Evolutionary conservation across 495 filamentous ascomycete species (phyloP).

Genomic region (Xylaria castorea): DNA sequence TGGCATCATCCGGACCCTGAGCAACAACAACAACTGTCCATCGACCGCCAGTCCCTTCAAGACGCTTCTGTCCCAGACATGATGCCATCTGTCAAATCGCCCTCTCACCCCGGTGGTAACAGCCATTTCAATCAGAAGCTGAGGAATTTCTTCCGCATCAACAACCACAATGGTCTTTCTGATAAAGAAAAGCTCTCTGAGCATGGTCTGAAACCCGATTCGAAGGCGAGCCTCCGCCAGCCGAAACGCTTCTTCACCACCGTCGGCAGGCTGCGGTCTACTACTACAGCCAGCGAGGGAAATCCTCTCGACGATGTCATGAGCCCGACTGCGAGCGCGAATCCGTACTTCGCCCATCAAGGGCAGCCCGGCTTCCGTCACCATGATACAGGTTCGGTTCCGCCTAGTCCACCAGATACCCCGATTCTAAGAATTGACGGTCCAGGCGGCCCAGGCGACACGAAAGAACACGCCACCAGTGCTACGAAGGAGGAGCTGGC

Average conservation of each 20-base stretch:
- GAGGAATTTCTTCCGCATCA: slow-evolving; percentile 98
- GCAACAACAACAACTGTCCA: slow-evolving; percentile 25
- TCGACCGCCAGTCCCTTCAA: slow-evolving; percentile 14
- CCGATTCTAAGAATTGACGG: slow-evolving; percentile 76
- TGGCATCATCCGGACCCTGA: slow-evolving; percentile 43
- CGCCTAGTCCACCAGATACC: slow-evolving; percentile 94
- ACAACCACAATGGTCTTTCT: slow-evolving; percentile 59
- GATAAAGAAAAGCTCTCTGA: slow-evolving; percentile 52
- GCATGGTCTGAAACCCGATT: slow-evolving; percentile 49
- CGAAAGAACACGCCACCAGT: slow-evolving; percentile 71
- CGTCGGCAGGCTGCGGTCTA: slow-evolving; percentile 77
- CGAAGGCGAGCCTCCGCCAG: slow-evolving; percentile 77
- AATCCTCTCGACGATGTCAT: slow-evolving; percentile 86
- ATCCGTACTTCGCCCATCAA: slow-evolving; percentile 97
- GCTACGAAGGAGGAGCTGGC: slow-evolving; percentile 93
- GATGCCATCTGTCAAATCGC: slow-evolving; percentile 42
- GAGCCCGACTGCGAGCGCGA: slow-evolving; percentile 92
- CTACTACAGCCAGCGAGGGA: slow-evolving; percentile 92
- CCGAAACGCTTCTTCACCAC: slow-evolving; percentile 77
- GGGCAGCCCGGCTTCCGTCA: slow-evolving; percentile 91
- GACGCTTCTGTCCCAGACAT: slow-evolving; percentile 20
- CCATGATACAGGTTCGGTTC: slow-evolving; percentile 93
- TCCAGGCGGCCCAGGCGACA: slow-evolving; percentile 67
- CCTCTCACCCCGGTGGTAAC: slow-evolving; percentile 49
- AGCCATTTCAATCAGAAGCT: slow-evolving; percentile 84